A percentile compares a stretch with the other conserved stretches of the same genome.
These are phyloP conservation scores for Erigeron canadensis DNA, from an alignment of 129 eudicot species.

Conservation along the genomic window DNA sequence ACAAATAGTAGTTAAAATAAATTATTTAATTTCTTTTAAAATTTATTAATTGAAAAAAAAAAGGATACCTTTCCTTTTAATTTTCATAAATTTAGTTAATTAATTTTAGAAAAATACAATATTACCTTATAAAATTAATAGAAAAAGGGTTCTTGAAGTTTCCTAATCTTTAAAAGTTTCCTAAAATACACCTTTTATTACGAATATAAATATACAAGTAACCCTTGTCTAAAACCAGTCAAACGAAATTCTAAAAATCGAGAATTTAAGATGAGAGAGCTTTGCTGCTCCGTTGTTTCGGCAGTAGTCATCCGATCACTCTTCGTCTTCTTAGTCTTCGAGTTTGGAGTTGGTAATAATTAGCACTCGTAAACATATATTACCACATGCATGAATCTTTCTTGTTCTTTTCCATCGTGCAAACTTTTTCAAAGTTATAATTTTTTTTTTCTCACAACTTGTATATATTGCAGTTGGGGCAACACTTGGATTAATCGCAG, in stretches of 20 bases:
- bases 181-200: too few relatives aligned
- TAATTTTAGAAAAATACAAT: too few relatives aligned
- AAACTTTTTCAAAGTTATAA: not conserved
- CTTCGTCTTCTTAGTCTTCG: constrained; percentile 11
- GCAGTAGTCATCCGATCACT: constrained; percentile 10
- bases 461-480: constrained; percentile 20
- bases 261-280: constrained; percentile 31
- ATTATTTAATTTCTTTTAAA: too few relatives aligned
- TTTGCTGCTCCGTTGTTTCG: constrained; percentile 20
- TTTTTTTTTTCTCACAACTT: not conserved
- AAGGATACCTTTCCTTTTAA: too few relatives aligned
- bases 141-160: too few relatives aligned
- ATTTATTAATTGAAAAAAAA: too few relatives aligned
- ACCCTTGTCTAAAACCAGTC: constrained; percentile 5
- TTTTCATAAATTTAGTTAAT: too few relatives aligned
- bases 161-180: too few relatives aligned
- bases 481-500: constrained; percentile 24
- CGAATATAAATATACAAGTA: not conserved
- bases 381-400: too few relatives aligned
- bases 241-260: not conserved
- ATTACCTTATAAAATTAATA: too few relatives aligned
- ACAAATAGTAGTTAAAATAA: too few relatives aligned
- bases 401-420: not conserved
- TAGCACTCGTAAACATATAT: too few relatives aligned
- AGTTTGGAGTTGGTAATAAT: constrained; percentile 29